Base-by-base conservation (phyloP, 106 monocot species). In the Phalaenopsis equestris region DNA sequence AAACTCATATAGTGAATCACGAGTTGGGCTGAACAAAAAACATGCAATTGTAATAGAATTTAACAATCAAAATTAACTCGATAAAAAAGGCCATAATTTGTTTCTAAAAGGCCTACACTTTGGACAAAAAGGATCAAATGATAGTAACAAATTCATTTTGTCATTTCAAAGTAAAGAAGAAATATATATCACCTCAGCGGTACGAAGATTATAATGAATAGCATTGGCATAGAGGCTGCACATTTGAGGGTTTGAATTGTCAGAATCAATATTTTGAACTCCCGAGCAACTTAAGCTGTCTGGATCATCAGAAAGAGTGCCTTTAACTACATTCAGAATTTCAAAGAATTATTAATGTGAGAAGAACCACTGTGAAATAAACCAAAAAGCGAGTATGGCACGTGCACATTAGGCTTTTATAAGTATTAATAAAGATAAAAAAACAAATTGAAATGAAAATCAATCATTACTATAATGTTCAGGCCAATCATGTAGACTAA, bases 171-270 rank as follows among this genome's bases (percentile, higher is more conserved):
- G 56, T 5, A 19, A 45, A 74, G 43, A 9, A 74, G n/a, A 16
- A 74, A 21, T 23, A 61, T 67, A 21, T 45, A 15, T 78, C 86
- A 97, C 97, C 94, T 97, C 97, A 1, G 90, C 83, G 67, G 86
- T 87, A 73, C 85, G 80, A 43, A 90, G 80, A 77, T 90, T 89
- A 30, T 77, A 36, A 83, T 97, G 90, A 70, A 97, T 89, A 1
- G 89, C 90, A 56, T 75, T 73, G 18, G 92, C 94, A 84, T 97
- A 97, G n/a, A 77, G 16, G 72, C 84, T 85, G 84, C 94, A 97
- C 89, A 92, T 89, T 81, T 88, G 89, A 80, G 92, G 89, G 88
- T 94, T 92, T 73, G 78, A 49, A 75, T 85, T 80, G 56, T 97
- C 94, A 79, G 83, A 81, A 83, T 94, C 97, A 81, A 94, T 90